Conservation (phyloP, 139 green algal genomes). For the Haematococcus sp. region DNA sequence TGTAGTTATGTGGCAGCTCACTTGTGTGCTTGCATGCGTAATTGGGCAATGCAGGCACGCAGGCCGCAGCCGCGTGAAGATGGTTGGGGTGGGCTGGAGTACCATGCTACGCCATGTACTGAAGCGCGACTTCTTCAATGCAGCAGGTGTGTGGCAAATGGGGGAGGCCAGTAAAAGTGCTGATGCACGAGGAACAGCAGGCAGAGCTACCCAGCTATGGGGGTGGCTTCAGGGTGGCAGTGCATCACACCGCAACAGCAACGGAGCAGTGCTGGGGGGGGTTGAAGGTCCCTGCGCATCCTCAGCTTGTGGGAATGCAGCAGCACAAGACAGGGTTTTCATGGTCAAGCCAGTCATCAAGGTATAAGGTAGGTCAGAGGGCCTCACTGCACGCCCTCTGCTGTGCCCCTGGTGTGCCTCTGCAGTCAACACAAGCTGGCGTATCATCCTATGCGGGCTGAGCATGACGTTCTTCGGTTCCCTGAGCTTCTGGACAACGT, state of each 20-base stretch:
- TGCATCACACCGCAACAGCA: slow-evolving; percentile 27
- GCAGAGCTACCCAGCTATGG: no score
- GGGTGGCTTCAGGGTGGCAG: no score
- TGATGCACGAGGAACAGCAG: no score
- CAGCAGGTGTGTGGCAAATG: slow-evolving; percentile 51
- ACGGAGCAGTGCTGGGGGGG: slow-evolving; percentile 28
- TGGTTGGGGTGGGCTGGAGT: slow-evolving; percentile 22
- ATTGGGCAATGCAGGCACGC: slow-evolving; percentile 17
- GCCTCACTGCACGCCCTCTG: no score
- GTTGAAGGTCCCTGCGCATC: slow-evolving; percentile 39
- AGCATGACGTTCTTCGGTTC: slow-evolving; percentile 10
- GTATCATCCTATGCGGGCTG: slow-evolving; percentile 7
- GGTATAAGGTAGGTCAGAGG: no score
- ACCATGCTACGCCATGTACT: slow-evolving; percentile 26
- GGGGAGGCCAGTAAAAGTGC: no score
- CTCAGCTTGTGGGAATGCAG: no score
- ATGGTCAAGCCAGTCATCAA: no score
- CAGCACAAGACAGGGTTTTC: no score
- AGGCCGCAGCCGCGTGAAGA: slow-evolving; percentile 15
- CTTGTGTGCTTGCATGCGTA: background rate
- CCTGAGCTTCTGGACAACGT: slow-evolving; percentile 9
- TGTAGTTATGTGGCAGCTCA: no score
- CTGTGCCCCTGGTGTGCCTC: slow-evolving; percentile 52
- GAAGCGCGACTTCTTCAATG: slow-evolving; percentile 65
- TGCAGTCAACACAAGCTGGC: slow-evolving; percentile 43